Evolutionary conservation across 148 eudicot genomes (phyloP).

Genomic region (Cornus florida): DNA sequence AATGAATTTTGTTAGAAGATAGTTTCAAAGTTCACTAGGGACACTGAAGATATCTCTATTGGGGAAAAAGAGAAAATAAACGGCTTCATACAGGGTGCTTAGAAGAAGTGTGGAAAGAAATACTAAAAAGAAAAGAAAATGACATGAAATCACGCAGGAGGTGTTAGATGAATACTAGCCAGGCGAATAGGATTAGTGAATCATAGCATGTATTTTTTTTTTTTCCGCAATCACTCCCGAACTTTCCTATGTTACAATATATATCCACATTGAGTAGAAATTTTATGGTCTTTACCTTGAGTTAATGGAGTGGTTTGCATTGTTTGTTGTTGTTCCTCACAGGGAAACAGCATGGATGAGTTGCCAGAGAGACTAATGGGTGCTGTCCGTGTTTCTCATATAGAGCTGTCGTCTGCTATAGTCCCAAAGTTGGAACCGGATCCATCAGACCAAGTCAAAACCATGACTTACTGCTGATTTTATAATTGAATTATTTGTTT

Average conservation of each 20-base stretch:
- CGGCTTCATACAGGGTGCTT: too few relatives aligned
- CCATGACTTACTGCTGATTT: neutral
- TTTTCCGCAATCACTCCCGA: neutral
- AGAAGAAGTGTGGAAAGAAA: neutral
- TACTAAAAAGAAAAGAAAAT: neutral
- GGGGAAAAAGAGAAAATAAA: too few relatives aligned
- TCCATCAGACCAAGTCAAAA: constrained; percentile 26
- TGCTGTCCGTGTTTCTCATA: constrained; percentile 86
- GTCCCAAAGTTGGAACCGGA: constrained; percentile 76
- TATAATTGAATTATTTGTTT: neutral
- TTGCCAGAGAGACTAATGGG: constrained; percentile 91
- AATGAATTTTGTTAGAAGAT: neutral
- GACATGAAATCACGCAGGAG: too few relatives aligned
- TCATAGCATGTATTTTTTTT: too few relatives aligned
- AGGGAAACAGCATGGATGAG: constrained; percentile 83
- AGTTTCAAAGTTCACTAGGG: neutral
- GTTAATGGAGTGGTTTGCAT: constrained; percentile 13
- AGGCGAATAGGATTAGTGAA: too few relatives aligned
- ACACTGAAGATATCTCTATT: too few relatives aligned
- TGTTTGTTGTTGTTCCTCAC: constrained; percentile 1
- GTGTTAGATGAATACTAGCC: too few relatives aligned
- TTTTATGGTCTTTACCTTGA: neutral
- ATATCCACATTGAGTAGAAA: neutral
- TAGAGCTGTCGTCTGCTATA: constrained; percentile 81
- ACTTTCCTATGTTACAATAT: too few relatives aligned